Evolutionary conservation across 176 grass and related monocot genomes (phyloP).

Genomic region (Typha latifolia): DNA sequence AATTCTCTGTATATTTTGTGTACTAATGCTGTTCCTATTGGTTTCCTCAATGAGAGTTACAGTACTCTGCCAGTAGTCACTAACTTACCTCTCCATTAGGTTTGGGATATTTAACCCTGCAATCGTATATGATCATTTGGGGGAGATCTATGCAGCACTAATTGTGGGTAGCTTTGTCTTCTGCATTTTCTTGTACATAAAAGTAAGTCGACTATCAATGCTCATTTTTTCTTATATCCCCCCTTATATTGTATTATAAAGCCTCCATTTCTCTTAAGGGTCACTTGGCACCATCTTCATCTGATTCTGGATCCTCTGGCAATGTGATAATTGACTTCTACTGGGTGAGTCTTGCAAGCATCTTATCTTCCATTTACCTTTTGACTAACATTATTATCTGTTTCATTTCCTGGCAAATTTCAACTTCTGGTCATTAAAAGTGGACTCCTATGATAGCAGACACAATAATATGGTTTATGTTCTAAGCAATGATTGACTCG

Average conservation of each 20-base stretch:
- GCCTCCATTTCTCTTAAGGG: conserved; percentile 37
- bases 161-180: conserved; percentile 91
- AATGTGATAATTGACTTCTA: conserved; percentile 95
- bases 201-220: conserved; percentile 31
- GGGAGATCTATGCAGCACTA: conserved; percentile 88
- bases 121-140: conserved; percentile 88
- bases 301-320: conserved; percentile 91
- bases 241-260: not conserved
- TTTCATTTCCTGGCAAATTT: no score
- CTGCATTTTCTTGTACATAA: conserved; percentile 84
- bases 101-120: conserved; percentile 83
- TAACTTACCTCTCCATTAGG: conserved; percentile 35
- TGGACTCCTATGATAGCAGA: no score
- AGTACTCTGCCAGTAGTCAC: conserved; percentile 1
- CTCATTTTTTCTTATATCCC: not conserved
- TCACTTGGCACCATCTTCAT: conserved; percentile 87
- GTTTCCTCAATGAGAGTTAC: not conserved
- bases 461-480: no score
- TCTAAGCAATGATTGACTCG: no score
- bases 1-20: not conserved
- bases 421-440: no score
- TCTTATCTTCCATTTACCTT: no score
- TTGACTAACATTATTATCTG: no score
- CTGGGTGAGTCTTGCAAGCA: conserved; percentile 47
- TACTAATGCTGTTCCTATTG: not conserved